Evolutionary conservation across 768 basidiomycete species (phyloP), one percentile per base, ranked within the genome.

Genomic region (Mycena chlorophos): DNA sequence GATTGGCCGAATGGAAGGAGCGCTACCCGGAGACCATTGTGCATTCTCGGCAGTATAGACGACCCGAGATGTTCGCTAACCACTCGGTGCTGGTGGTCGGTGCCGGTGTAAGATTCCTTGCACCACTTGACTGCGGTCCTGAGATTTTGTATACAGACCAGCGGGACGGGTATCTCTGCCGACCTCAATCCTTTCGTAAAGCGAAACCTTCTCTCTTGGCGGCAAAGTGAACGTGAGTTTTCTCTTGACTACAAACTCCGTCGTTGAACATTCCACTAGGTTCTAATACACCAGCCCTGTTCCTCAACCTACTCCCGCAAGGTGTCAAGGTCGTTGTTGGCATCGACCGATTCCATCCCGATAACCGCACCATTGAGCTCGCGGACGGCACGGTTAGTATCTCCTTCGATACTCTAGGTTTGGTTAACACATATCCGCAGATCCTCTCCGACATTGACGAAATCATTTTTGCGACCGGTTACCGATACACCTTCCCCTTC

Each of bases 11-110:
- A 19, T 71, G 70, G 70, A 54, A 60, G 1, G 27, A 30, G 8
- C 52, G 48, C 10, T 71, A 66, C 55, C 69, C 72, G 0, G 56
- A 55, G 12, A 53, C 57, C 16, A 27, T 75, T 16, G 52, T 62
- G 27, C 73, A 74, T 53, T 69, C 72, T 27, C 57, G 71, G 42
- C 70, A 71, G 19, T 75, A 74, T 56, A 65, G 72, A 2, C 51
- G 62, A 47, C 72, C 74, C 1, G 68, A 73, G 34, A 37, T 50
- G 13, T 70, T 64, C 46, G 43, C 56, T 14, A 66, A 65, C 26
- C 62, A 73, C 54, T 68, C 69, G 0, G 59, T 72, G 3, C 66
- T 74, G 2, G 62, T 74, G 26, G 58, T 75, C 19, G 72, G 73
- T 17, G 60, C 63, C 3, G 65, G 65, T 4, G 68, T 68, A 30